Conservation (phyloP, 768 basidiomycete genomes). For the Mycena galericulata region DNA sequence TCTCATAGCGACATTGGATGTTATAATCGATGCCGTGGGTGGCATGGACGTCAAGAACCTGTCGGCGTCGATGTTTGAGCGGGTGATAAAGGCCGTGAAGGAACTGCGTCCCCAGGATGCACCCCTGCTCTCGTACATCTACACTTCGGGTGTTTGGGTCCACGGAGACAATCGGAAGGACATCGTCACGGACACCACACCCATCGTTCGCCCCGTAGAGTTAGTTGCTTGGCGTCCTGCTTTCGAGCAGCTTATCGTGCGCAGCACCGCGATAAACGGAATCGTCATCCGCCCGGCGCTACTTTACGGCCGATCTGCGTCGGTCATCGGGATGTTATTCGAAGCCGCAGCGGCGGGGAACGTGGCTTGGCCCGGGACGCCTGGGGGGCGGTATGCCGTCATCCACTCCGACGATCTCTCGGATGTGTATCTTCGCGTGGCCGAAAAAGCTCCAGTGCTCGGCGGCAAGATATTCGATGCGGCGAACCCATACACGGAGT, state of each 20-base stretch:
- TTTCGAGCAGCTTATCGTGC: slow-evolving; percentile 47
- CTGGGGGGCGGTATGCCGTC: slow-evolving; percentile 38
- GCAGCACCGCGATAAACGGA: slow-evolving; percentile 49
- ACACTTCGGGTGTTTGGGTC: slow-evolving; percentile 60
- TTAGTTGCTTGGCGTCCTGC: slow-evolving; percentile 49
- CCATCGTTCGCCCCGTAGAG: slow-evolving; percentile 40
- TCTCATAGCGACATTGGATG: slow-evolving; percentile 47
- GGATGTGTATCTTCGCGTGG: slow-evolving; percentile 53
- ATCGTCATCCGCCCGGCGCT: slow-evolving; percentile 59
- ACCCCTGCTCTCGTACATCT: slow-evolving; percentile 57
- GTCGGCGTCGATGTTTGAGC: slow-evolving; percentile 39
- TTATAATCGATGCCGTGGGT: slow-evolving; percentile 47
- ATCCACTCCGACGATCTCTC: slow-evolving; percentile 62
- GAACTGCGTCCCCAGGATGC: slow-evolving; percentile 42
- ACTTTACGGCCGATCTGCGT: slow-evolving; percentile 58
- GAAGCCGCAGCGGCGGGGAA: slow-evolving; percentile 43
- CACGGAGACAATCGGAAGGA: slow-evolving; percentile 51
- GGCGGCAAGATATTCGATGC: slow-evolving; percentile 56
- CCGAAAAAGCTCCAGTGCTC: slow-evolving; percentile 51
- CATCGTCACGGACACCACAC: slow-evolving; percentile 49
- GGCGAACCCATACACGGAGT: slow-evolving; percentile 53
- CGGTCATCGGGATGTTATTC: slow-evolving; percentile 50
- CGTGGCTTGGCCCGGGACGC: slow-evolving; percentile 32
- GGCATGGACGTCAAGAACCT: slow-evolving; percentile 29
- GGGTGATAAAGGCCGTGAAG: slow-evolving; percentile 40